A percentile compares a stretch with the other conserved stretches of the same genome.
Evolutionary conservation across 2,329 filamentous ascomycete species (phyloP).

Genomic region (Epichloe sp.): DNA sequence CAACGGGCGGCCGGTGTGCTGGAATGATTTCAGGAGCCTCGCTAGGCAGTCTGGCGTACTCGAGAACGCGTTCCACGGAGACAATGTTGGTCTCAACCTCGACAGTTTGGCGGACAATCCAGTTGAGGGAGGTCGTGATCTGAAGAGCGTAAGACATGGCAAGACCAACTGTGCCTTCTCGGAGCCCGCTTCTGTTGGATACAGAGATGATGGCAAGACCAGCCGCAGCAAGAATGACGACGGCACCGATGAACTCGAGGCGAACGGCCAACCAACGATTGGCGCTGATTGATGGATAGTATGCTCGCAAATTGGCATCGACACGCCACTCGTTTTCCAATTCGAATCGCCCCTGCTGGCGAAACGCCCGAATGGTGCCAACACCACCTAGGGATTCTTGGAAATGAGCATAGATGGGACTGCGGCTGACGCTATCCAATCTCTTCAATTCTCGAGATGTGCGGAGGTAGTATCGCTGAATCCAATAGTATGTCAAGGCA

Average conservation of each 20-base stretch:
- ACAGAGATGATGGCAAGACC: slow-evolving; percentile 74
- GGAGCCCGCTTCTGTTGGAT: slow-evolving; percentile 48
- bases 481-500: slow-evolving; percentile 70
- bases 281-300: slow-evolving; percentile 90
- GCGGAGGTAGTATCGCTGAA: slow-evolving; percentile 92
- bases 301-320: slow-evolving; percentile 85
- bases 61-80: slow-evolving; percentile 91
- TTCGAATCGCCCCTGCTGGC: slow-evolving; percentile 75
- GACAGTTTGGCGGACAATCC: slow-evolving; percentile 96
- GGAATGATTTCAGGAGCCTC: slow-evolving; percentile 92
- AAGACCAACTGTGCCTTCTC: slow-evolving; percentile 70
- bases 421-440: slow-evolving; percentile 86
- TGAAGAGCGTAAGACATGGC: slow-evolving; percentile 95
- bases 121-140: slow-evolving; percentile 94
- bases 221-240: slow-evolving; percentile 83
- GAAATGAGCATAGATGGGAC: slow-evolving; percentile 96
- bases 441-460: slow-evolving; percentile 95
- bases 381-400: slow-evolving; percentile 92
- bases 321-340: slow-evolving; percentile 96
- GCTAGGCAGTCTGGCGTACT: slow-evolving; percentile 82
- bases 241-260: slow-evolving; percentile 85
- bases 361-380: slow-evolving; percentile 88
- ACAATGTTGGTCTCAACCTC: slow-evolving; percentile 99
- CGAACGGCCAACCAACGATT: slow-evolving; percentile 91
- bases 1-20: slow-evolving; percentile 71